phyloP scores from a whole-genome alignment of 192 early-diverging fungal genomes.

The Gamsiella multidivaricata region DNA sequence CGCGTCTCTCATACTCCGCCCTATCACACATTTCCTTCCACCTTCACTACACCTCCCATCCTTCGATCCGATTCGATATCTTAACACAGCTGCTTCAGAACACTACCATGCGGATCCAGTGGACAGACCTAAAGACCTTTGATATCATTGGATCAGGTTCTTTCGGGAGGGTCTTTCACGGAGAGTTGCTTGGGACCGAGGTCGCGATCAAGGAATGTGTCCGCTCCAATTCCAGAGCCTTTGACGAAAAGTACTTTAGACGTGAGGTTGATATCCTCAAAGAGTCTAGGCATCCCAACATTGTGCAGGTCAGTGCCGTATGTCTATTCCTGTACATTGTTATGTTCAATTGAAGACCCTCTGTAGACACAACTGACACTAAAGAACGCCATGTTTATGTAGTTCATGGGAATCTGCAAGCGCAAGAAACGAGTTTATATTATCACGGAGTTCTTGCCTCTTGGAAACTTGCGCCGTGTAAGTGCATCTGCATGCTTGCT shows the following conservation, averaged over 20 bases:
- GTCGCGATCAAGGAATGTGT: conserved; percentile 54
- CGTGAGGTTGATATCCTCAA: conserved; percentile 49
- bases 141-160: conserved; percentile 48
- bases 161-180: conserved; percentile 45
- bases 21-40: too few relatives aligned
- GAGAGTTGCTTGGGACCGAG: conserved; percentile 48
- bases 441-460: conserved; percentile 47
- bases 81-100: too few relatives aligned
- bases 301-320: conserved; percentile 42
- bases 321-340: too few relatives aligned
- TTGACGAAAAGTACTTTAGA: conserved; percentile 55
- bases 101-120: conserved; percentile 49
- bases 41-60: too few relatives aligned
- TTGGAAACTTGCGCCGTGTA: conserved; percentile 43
- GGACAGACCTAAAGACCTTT: conserved; percentile 44
- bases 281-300: conserved; percentile 45
- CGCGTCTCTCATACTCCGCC: too few relatives aligned
- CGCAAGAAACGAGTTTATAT: conserved; percentile 51
- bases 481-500: too few relatives aligned
- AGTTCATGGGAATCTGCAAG: conserved; percentile 54
- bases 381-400: too few relatives aligned
- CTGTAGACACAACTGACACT: too few relatives aligned
- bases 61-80: too few relatives aligned
- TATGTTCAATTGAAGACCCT: too few relatives aligned
- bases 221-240: conserved; percentile 38